Evolutionary conservation across 2,329 filamentous ascomycete genomes (phyloP).

Genomic region (Nigrospora oryzae): DNA sequence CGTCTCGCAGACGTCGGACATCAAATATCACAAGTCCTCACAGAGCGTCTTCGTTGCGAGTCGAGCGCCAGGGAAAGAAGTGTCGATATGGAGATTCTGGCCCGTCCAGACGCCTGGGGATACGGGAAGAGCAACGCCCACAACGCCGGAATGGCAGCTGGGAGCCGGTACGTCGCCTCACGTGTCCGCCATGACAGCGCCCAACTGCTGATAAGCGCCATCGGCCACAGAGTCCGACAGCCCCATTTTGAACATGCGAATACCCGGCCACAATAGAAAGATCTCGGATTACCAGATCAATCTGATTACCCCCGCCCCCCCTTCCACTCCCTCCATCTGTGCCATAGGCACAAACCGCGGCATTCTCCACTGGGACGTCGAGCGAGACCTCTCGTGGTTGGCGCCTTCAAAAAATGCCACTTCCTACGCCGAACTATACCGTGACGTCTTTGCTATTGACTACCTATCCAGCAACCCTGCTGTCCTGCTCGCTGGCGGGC

Average conservation of each 20-base stretch:
- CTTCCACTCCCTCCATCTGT: conserved; percentile 28
- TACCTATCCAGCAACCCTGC: conserved; percentile 34
- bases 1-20: conserved; percentile 33
- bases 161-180: conserved; percentile 6
- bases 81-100: conserved; percentile 29
- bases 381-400: conserved; percentile 24
- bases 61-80: conserved; percentile 18
- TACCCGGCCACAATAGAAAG: conserved; percentile 6
- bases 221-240: conserved; percentile 1
- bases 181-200: neutral
- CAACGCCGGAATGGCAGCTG: conserved; percentile 27
- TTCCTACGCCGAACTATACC: conserved; percentile 10
- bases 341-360: conserved; percentile 39
- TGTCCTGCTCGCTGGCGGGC: conserved; percentile 41
- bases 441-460: conserved; percentile 39
- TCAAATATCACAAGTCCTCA: conserved; percentile 35
- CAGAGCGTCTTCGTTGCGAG: conserved; percentile 34
- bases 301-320: conserved; percentile 26
- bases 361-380: conserved; percentile 27
- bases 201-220: neutral
- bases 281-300: conserved; percentile 27
- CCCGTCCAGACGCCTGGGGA: conserved; percentile 17
- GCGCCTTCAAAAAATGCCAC: conserved; percentile 13
- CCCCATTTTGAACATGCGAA: conserved; percentile 3
- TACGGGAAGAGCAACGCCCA: conserved; percentile 9